Evolutionary conservation across 306 rosid species (phyloP).

Genomic region (Clitoria ternatea): DNA sequence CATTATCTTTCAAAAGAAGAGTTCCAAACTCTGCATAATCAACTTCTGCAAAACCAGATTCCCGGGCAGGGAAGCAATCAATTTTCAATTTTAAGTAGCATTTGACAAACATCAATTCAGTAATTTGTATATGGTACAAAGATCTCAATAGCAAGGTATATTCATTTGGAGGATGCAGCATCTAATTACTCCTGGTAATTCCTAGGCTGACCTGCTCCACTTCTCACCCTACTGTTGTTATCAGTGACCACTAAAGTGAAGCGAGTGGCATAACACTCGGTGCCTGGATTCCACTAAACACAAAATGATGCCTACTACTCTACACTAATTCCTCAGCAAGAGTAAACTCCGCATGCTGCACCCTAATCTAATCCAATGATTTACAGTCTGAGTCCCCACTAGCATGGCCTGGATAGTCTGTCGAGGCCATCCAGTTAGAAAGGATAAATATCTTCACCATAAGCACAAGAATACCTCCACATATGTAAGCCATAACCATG

Average conservation of each 20-base stretch:
- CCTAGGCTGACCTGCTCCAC: conserved; percentile 23
- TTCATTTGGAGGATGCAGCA: conserved; percentile 26
- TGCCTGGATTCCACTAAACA: conserved; percentile 24
- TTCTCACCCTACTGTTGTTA: conserved; percentile 8
- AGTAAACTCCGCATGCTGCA: conserved; percentile 31
- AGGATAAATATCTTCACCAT: conserved; percentile 18
- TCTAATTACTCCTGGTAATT: conserved; percentile 7
- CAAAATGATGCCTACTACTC: conserved; percentile 29
- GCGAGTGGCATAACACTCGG: conserved; percentile 17
- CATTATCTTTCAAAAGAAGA: background rate
- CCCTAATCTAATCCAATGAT: conserved; percentile 30
- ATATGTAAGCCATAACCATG: conserved; percentile 15
- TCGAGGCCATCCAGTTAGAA: conserved; percentile 20
- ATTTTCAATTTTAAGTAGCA: background rate
- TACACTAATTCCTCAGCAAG: conserved; percentile 30
- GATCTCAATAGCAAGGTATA: conserved; percentile 15
- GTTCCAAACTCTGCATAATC: background rate
- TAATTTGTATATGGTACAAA: conserved; percentile 17
- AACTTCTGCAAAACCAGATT: background rate
- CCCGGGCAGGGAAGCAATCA: background rate
- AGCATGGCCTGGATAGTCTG: conserved; percentile 15
- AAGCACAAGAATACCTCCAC: conserved; percentile 22
- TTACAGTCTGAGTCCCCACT: conserved; percentile 23
- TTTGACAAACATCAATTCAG: conserved; percentile 7
- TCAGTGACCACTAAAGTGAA: conserved; percentile 10